Evolutionary conservation across 225 moss, liverwort and hornwort genomes (phyloP).

Genomic region (Pseudoscleropodium purum): DNA sequence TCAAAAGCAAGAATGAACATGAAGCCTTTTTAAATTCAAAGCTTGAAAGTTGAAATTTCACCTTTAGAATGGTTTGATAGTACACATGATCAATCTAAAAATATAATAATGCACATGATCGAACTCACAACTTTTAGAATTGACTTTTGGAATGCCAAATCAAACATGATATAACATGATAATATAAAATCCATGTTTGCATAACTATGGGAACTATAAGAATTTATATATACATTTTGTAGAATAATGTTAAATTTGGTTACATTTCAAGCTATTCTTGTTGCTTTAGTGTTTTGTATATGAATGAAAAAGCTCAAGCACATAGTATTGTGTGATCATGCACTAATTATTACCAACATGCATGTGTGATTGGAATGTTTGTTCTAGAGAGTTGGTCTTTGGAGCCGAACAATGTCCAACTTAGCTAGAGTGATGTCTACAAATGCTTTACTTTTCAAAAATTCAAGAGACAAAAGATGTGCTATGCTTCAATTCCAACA

Average conservation of each 20-base stretch:
- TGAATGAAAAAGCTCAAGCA: background rate
- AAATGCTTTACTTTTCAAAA: background rate
- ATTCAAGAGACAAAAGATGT: background rate
- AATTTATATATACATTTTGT: too few species aligned
- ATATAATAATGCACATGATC: background rate
- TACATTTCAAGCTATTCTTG: background rate
- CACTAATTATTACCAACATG: background rate
- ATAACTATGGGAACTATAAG: too few species aligned
- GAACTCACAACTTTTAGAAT: background rate
- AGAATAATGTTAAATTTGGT: background rate
- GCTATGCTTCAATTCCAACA: background rate
- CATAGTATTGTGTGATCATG: background rate
- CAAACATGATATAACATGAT: background rate
- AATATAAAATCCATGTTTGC: too few species aligned
- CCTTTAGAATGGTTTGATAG: background rate
- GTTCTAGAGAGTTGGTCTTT: background rate
- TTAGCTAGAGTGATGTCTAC: background rate
- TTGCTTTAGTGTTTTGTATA: accelerated
- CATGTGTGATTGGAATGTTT: background rate
- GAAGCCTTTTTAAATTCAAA: background rate
- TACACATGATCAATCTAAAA: background rate
- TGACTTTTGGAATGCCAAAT: background rate
- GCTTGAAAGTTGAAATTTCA: background rate
- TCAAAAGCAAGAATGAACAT: background rate
- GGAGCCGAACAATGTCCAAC: background rate